phyloP scores from a whole-genome alignment of 1,284 basidiomycete genomes.

The Neonothopanus nambi region DNA sequence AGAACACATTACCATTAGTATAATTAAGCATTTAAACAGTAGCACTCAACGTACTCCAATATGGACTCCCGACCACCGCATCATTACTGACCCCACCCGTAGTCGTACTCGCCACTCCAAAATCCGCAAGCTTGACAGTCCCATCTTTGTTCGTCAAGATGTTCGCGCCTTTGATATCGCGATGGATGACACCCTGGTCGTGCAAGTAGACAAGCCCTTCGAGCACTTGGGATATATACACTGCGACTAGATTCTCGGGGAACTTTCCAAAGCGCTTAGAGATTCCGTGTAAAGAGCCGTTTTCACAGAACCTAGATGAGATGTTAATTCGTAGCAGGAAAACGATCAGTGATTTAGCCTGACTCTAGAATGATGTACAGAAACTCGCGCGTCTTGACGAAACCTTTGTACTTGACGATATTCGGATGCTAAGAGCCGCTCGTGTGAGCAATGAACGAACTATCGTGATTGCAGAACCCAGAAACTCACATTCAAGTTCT shows the following conservation, averaged over 20 bases:
- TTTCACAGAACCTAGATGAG: conserved; percentile 78
- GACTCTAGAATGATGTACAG: conserved; percentile 94
- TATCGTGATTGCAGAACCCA: not conserved
- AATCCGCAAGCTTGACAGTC: conserved; percentile 93
- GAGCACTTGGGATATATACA: conserved; percentile 93
- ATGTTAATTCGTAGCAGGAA: no score
- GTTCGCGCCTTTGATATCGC: conserved; percentile 99
- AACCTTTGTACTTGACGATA: conserved; percentile 99
- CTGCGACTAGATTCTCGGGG: conserved; percentile 89
- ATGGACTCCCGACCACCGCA: conserved; percentile 91
- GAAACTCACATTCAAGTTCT: conserved; percentile 86
- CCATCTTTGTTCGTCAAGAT: conserved; percentile 98
- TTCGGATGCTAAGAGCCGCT: conserved; percentile 68
- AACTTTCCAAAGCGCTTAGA: conserved; percentile 98
- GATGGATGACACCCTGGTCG: conserved; percentile 96
- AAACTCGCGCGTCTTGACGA: conserved; percentile 91
- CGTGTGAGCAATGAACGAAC: conserved; percentile 5
- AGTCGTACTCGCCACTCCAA: conserved; percentile 83
- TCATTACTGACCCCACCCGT: conserved; percentile 71
- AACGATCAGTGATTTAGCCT: no score
- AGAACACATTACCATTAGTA: conserved; percentile 19
- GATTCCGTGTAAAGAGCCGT: conserved; percentile 93
- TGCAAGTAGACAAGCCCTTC: conserved; percentile 94
- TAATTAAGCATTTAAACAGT: conserved; percentile 9
- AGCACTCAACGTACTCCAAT: conserved; percentile 77